A percentile compares a stretch with the other conserved stretches of the same genome.
These are phyloP conservation scores for Cardiosporidium cionae DNA, from an alignment of 169 alveolate species.

Conservation along the genomic window DNA sequence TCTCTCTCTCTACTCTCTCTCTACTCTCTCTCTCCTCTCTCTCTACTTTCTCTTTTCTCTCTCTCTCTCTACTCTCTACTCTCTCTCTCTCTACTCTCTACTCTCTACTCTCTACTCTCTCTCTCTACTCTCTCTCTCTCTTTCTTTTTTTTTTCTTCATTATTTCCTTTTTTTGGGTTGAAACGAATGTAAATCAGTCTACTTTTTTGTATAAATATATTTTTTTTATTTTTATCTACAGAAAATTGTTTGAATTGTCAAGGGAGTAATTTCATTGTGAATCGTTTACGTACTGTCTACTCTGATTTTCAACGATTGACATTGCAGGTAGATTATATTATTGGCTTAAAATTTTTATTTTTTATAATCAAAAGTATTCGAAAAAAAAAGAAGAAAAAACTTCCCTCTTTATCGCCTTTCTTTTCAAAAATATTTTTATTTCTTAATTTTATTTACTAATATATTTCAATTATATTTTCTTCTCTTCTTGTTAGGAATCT, in stretches of 20 bases:
- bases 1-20: too few species aligned
- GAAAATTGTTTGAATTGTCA: conserved; percentile 19
- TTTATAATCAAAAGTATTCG: background rate
- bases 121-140: too few species aligned
- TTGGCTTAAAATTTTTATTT: background rate
- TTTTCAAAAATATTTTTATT: background rate
- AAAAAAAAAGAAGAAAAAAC: background rate
- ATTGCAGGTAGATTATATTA: conserved; percentile 94
- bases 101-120: too few species aligned
- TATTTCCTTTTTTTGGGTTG: background rate
- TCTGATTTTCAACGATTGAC: conserved; percentile 92
- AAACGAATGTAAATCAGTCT: too few species aligned
- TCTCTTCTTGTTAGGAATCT: conserved; percentile 7
- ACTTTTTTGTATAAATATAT: background rate
- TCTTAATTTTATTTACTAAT: background rate
- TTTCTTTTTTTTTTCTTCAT: background rate
- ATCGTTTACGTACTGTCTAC: conserved; percentile 68
- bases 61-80: too few species aligned
- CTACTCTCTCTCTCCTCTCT: too few species aligned
- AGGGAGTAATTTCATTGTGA: conserved; percentile 11
- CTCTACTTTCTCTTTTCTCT: too few species aligned
- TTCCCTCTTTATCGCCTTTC: too few species aligned
- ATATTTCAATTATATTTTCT: background rate
- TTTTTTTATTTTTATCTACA: background rate
- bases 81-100: too few species aligned